Base-by-base conservation (phyloP, 2,329 filamentous ascomycete genomes). In the Sclerotinia glacialis region DNA sequence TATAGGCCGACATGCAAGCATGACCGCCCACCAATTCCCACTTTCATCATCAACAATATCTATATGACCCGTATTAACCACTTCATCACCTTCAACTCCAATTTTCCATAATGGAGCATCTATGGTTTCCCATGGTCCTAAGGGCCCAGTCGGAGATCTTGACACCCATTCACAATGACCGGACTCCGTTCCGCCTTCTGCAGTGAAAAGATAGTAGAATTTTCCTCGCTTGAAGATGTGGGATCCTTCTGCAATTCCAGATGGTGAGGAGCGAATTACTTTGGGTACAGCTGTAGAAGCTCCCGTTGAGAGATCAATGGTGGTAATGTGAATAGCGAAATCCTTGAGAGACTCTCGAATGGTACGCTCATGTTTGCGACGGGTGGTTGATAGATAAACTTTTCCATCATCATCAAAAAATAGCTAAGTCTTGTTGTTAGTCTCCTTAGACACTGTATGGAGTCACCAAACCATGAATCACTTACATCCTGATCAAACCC, bases 391-490 rank as follows among this genome's bases (percentile, higher is more conserved):
- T 9, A 64, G 40, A 66, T 86, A 87, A 0, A 80, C 77, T 66
- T 79, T 82, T 1, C 84, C 85, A 56, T 86, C 81, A 0, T 80
- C 79, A 60, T 86, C 82, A 82, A 83, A 87, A 70, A 85, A 84
- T 5, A 64, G 52, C 62, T 64, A 18, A 18, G 16, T 5, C 21
- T 23, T 16, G 12, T 9, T 12, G 4, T 64, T 18, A 60, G 56
- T 18, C 1, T n/a, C 6, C 9, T 18, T 21, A 12, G 18, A 12
- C 7, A 4, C 14, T 34, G 4, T 11, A 34, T 9, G 3, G 49
- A 21, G 9, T 40, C 11, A 47, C 21, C 3, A 37, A 34, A 49
- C 11, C 23, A 12, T 50, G 1, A n/a, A 23, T 8, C n/a, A 64
- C 62, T 56, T 26, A 64, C 62, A 28, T 64, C 62, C 40, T 64